phyloP scores from a whole-genome alignment of 1,284 basidiomycete genomes.

The Cryptococcus sp. region DNA sequence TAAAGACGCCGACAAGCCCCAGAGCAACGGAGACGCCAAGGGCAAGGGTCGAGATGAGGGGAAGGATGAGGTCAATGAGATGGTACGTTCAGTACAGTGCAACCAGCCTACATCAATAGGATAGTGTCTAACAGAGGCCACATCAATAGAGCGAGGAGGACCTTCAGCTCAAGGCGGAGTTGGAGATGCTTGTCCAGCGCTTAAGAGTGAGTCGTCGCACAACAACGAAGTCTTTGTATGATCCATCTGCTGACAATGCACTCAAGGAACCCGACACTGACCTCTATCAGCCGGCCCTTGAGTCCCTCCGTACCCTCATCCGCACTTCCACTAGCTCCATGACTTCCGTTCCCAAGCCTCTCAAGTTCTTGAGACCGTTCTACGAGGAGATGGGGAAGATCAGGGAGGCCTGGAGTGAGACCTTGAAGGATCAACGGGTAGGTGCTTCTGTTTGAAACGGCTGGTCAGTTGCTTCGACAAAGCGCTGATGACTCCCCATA shows the following conservation, averaged over 20 bases:
- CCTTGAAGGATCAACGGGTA: constrained; percentile 71
- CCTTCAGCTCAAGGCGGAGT: constrained; percentile 85
- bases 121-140: background rate
- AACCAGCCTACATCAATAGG: constrained; percentile 3
- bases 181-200: constrained; percentile 96
- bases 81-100: constrained; percentile 58
- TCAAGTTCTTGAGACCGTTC: constrained; percentile 96
- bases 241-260: constrained; percentile 10
- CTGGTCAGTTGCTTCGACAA: background rate
- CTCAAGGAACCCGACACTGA: constrained; percentile 77
- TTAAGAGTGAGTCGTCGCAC: constrained; percentile 64
- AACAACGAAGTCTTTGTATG: background rate
- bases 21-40: constrained; percentile 46
- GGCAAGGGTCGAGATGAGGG: constrained; percentile 42
- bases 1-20: constrained; percentile 52
- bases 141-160: constrained; percentile 85
- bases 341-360: constrained; percentile 99
- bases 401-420: constrained; percentile 69
- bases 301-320: constrained; percentile 90
- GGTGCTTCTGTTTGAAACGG: constrained; percentile 15
- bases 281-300: constrained; percentile 86
- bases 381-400: constrained; percentile 83
- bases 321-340: constrained; percentile 96
- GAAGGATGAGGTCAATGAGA: constrained; percentile 66
- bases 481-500: constrained; percentile 40